Conservation (phyloP, 1,284 basidiomycete species). For the Marasmius oreades region DNA sequence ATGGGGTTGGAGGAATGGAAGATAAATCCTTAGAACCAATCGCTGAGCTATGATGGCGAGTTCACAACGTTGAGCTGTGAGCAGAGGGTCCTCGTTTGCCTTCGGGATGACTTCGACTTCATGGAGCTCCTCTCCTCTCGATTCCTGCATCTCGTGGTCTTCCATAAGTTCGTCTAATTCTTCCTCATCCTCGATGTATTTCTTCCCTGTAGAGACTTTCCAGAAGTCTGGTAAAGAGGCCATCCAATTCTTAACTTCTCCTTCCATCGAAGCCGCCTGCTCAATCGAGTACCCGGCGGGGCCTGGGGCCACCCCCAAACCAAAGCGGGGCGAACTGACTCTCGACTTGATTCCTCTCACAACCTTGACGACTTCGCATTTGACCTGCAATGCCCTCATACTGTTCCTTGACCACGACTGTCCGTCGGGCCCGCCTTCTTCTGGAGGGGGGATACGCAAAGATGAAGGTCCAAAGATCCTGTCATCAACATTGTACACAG, state of each 20-base stretch:
- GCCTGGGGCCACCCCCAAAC: constrained; percentile 11
- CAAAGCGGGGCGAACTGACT: constrained; percentile 13
- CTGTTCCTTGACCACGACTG: constrained; percentile 15
- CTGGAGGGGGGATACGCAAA: constrained; percentile 14
- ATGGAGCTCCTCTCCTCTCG: not conserved
- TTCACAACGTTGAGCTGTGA: constrained; percentile 50
- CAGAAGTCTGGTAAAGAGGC: constrained; percentile 41
- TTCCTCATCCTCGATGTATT: not conserved
- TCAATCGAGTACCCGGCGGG: constrained; percentile 48
- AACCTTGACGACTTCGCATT: constrained; percentile 28
- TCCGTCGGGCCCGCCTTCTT: constrained; percentile 22
- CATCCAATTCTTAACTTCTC: constrained; percentile 52
- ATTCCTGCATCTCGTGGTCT: not conserved
- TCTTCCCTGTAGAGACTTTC: not conserved
- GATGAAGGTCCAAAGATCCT: constrained; percentile 19
- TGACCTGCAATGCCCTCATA: constrained; percentile 29
- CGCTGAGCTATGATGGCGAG: constrained; percentile 56
- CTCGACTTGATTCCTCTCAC: constrained; percentile 33
- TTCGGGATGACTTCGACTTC: constrained; percentile 14
- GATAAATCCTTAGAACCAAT: constrained; percentile 58
- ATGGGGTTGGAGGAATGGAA: constrained; percentile 53
- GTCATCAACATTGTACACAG: constrained; percentile 45
- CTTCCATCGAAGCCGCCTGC: constrained; percentile 52
- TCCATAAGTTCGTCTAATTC: not conserved
- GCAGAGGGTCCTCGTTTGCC: constrained; percentile 26